Conservation (phyloP, 805 yeast genomes). For the Barnettozyma populi region DNA sequence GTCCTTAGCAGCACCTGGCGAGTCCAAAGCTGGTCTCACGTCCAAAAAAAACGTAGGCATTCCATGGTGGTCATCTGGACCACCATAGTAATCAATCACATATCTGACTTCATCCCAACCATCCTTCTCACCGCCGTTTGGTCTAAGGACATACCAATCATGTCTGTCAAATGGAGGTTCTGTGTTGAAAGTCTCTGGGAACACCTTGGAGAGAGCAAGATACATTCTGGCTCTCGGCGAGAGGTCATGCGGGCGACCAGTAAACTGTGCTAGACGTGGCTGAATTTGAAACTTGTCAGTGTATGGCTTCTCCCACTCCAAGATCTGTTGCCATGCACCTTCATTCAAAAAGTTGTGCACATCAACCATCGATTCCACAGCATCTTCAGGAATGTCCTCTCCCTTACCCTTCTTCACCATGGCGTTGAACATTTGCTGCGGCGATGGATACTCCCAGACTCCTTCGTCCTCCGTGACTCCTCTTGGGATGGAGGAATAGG, state of each 20-base stretch:
- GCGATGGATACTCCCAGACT: slow-evolving; percentile 98
- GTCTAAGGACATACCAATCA: slow-evolving; percentile 93
- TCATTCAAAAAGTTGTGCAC: slow-evolving; percentile 95
- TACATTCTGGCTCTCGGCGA: slow-evolving; percentile 81
- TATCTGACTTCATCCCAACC: slow-evolving; percentile 75
- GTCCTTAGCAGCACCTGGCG: slow-evolving; percentile 55
- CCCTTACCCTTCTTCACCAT: slow-evolving; percentile 92
- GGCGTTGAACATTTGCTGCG: slow-evolving; percentile 98
- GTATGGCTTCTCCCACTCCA: slow-evolving; percentile 84
- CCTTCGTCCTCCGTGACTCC: slow-evolving; percentile 64
- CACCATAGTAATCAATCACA: slow-evolving; percentile 94
- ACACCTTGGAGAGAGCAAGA: slow-evolving; percentile 56
- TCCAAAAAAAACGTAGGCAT: slow-evolving; percentile 90
- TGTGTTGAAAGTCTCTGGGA: slow-evolving; percentile 66
- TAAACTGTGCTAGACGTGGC: slow-evolving; percentile 80
- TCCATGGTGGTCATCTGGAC: slow-evolving; percentile 86
- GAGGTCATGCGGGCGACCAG: slow-evolving; percentile 85
- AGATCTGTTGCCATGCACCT: slow-evolving; percentile 94
- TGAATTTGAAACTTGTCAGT: slow-evolving; percentile 45
- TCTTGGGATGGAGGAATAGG: slow-evolving; percentile 80
- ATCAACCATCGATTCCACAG: slow-evolving; percentile 94
- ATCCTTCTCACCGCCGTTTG: slow-evolving; percentile 32
- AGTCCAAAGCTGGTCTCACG: slow-evolving; percentile 92
- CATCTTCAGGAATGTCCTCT: slow-evolving; percentile 86
- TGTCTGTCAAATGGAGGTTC: slow-evolving; percentile 97